Conservation (phyloP, 1,284 basidiomycete species). For the Naganishia cerealis region DNA sequence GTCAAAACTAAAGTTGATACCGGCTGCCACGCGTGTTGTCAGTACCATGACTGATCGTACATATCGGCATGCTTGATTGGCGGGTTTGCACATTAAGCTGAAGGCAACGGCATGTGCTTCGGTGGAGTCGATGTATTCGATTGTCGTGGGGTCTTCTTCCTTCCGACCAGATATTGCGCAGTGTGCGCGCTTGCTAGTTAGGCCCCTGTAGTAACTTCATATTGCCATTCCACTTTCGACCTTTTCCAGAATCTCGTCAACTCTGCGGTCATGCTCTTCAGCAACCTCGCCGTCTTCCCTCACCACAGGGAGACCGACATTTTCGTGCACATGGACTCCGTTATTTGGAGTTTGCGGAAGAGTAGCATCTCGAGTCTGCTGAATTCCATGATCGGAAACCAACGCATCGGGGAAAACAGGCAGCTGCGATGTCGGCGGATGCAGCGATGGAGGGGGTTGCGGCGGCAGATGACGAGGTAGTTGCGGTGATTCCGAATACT, state of each 20-base stretch:
- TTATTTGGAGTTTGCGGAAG: neutral
- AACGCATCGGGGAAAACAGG: neutral
- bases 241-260: constrained; percentile 1
- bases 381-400: neutral
- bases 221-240: neutral
- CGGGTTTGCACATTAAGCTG: too few relatives aligned
- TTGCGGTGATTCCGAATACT: neutral
- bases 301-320: neutral
- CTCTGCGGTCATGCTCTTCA: neutral
- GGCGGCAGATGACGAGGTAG: neutral
- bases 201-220: neutral
- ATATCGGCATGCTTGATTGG: too few relatives aligned
- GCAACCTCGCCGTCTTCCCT: neutral
- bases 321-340: neutral
- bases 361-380: neutral
- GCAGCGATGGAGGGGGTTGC: neutral
- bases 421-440: neutral
- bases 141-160: too few relatives aligned
- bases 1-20: too few relatives aligned
- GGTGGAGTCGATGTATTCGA: too few relatives aligned
- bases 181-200: neutral
- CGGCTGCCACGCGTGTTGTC: too few relatives aligned
- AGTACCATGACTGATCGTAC: too few relatives aligned
- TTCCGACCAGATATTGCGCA: neutral
- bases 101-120: too few relatives aligned